Base-by-base conservation (phyloP, 1,284 basidiomycete species). In the Sporisorium reilianum region DNA sequence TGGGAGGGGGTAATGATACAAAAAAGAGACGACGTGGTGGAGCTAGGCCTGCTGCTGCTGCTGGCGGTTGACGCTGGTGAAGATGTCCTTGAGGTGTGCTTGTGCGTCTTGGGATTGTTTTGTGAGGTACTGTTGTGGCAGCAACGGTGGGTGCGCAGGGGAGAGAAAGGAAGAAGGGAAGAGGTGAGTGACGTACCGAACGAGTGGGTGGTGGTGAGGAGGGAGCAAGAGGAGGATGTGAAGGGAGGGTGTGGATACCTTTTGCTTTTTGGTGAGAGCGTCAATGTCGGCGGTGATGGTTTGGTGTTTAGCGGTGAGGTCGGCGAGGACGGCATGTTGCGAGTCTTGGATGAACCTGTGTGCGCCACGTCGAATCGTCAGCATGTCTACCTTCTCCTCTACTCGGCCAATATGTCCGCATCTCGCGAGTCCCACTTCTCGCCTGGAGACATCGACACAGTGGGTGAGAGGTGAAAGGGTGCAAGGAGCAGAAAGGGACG, bases 71-170 rank as follows among this genome's bases (percentile, higher is more conserved):
- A 75, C 72, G 53, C 63, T 66, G 53, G 55, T 60, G 16, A 75
- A 75, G 25, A 75, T 75, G 51, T 75, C 72, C 57, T 70, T 75
- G 53, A 75, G 63, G 20, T 75, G 72, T 28, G 72, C 58, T 59
- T 75, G 72, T 28, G 72, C 72, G 55, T 75, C 72, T 20, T 59
- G 38, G 22, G 48, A 53, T 50, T 75, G 72, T 57, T 75, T 75
- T 66, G 63, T 56, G 25, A 75, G 66, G 49, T 75, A 75, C 66
- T 74, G 53, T 2, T 11, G 16, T 25, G 40, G n/a, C 18, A 11
- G 34, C 5, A 32, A 16, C 18, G 18, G 7, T n/a, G 18, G 46
- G 41, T 22, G n/a, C 18, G 22, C 22, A 22, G 28, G 30, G 11
- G 30, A 34, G 34, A 28, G 44, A 40, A 40, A n/a, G 34, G 46